Evolutionary conservation across 305 asterid species (phyloP), one percentile per base, ranked within the genome.

Genomic region (Fraxinus platypoda): DNA sequence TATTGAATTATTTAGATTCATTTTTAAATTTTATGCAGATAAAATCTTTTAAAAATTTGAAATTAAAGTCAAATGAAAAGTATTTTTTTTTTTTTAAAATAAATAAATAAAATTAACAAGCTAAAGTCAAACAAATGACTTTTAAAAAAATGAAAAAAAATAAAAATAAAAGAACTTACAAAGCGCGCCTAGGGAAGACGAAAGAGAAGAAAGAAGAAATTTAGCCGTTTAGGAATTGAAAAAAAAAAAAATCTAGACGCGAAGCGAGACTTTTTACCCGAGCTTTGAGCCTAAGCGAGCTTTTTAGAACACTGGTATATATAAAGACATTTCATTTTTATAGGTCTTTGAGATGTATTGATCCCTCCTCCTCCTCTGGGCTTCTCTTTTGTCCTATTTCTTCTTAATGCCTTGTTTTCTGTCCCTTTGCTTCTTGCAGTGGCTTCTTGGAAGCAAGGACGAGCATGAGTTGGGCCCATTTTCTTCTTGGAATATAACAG

Each of bases 401-500:
- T 7, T 8, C 4, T 19, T 21, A 19, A 19, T 57, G 30, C 15
- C 15, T 21, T 8, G 5, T 21, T 21, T 21, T 21, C 30, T 59
- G 2, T 21, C 70, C 70, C 6, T 21, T 21, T 19, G 30, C 70
- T 21, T 59, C 87, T 86, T 83, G 84, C 91, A 94, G 99, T 94
- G 97, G 98, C 94, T 94, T 82, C 94, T 90, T 57, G 86, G 88
- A 68, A 92, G 91, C 77, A 97, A 93, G 90, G 97, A 91, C 28
- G 97, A 91, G 73, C 88, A 82, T 82, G 98, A 94, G 73, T 83
- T 89, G 83, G 99, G 96, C 30, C 97, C 98, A 54, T 96, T 90
- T 90, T 92, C 98, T 82, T 90, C 98, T 30, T 97, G 98, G 98
- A 97, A 97, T 85, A 92, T 97, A 84, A 91, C 98, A 52, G 99